phyloP scores from a whole-genome alignment of 306 rosid genomes.

The Prosopis cineraria region DNA sequence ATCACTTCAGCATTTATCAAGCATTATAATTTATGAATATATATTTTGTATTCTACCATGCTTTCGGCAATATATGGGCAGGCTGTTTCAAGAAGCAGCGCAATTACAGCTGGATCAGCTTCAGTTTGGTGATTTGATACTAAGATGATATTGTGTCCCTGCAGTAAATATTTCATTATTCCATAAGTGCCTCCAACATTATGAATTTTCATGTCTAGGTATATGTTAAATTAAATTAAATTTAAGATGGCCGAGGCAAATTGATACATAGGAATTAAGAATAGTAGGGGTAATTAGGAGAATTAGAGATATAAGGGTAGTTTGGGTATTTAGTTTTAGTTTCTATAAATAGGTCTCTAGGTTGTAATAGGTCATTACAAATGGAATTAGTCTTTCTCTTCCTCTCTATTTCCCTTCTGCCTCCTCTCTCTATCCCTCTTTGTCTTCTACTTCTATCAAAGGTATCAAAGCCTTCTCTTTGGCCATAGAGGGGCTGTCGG shows the following conservation, averaged over 20 bases:
- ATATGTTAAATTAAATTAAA: not conserved
- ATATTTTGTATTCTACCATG: conserved; percentile 51
- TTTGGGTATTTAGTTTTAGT: no score
- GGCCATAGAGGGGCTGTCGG: no score
- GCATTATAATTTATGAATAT: conserved; percentile 6
- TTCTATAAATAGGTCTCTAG: no score
- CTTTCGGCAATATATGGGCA: conserved; percentile 76
- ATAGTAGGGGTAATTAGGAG: no score
- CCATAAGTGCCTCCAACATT: conserved; percentile 32
- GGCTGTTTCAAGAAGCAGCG: conserved; percentile 80
- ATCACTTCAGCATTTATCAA: conserved; percentile 41
- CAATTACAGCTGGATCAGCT: conserved; percentile 96
- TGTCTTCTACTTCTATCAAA: no score
- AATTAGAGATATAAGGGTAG: no score
- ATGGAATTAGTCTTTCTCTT: no score
- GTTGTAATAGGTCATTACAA: no score
- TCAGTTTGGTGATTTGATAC: conserved; percentile 98
- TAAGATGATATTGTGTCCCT: conserved; percentile 95
- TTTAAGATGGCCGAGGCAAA: not conserved
- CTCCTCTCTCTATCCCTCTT: no score
- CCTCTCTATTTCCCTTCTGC: no score
- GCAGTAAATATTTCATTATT: conserved; percentile 40
- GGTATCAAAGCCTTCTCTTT: no score
- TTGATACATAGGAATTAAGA: no score
- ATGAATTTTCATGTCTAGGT: conserved; percentile 20